Evolutionary conservation across 306 rosid genomes (phyloP).

Genomic region (Adenanthera pavonina): DNA sequence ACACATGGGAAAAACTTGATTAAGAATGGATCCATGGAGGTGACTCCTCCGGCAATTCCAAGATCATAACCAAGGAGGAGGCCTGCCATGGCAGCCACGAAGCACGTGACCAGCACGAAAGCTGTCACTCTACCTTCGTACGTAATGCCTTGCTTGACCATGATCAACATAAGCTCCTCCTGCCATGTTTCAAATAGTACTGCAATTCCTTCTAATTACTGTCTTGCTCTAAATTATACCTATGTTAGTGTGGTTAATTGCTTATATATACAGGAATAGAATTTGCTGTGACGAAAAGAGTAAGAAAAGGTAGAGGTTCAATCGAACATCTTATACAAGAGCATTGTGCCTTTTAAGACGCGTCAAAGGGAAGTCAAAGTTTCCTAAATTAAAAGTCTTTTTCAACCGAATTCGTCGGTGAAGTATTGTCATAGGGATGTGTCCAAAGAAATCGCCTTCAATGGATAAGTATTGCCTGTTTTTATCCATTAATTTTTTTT

Average conservation of each 20-base stretch:
- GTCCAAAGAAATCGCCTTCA: neutral
- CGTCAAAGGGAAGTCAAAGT: no score
- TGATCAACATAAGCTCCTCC: neutral
- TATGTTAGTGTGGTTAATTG: no score
- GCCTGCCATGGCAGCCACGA: neutral
- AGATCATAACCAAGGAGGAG: neutral
- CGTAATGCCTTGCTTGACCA: neutral
- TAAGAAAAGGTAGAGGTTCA: no score
- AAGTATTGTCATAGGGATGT: neutral
- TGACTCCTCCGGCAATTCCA: neutral
- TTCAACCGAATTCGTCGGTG: neutral
- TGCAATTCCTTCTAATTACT: no score
- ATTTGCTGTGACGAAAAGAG: no score
- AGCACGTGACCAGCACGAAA: neutral
- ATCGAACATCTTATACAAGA: no score
- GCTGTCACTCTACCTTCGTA: neutral
- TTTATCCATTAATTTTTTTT: no score
- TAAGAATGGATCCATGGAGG: conserved; percentile 45
- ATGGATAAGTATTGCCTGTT: neutral
- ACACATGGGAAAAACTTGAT: conserved; percentile 37
- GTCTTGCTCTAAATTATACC: no score
- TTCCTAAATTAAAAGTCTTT: no score
- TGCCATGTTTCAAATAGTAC: neutral
- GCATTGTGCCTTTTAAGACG: no score
- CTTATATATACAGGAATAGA: no score